Evolutionary conservation across 257 asterid genomes (phyloP).

Genomic region (Hygrophila difformis): DNA sequence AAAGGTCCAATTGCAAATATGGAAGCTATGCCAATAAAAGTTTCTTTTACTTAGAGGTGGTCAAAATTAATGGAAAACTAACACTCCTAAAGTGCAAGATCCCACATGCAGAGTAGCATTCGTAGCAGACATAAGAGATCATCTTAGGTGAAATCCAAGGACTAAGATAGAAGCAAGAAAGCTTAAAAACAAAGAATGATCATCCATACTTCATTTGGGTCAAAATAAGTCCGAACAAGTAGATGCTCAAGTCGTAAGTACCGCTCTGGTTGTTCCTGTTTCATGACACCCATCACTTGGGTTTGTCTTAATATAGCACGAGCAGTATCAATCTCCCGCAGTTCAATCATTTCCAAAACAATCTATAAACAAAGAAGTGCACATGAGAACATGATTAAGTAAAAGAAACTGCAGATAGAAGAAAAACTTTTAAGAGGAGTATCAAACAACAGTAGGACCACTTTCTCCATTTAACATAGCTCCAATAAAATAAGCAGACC

Average conservation of each 20-base stretch:
- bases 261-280: constrained; percentile 94
- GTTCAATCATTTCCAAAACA: constrained; percentile 97
- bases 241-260: constrained; percentile 91
- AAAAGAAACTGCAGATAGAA: too few relatives aligned
- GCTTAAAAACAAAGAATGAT: neutral
- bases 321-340: constrained; percentile 94
- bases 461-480: neutral
- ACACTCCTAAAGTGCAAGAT: too few relatives aligned
- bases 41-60: too few relatives aligned
- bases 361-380: constrained; percentile 32
- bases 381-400: constrained; percentile 3
- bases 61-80: too few relatives aligned
- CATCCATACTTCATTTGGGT: constrained; percentile 68
- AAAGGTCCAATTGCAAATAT: neutral
- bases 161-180: too few relatives aligned
- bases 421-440: too few relatives aligned
- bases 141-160: too few relatives aligned
- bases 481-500: neutral
- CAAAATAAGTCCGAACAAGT: constrained; percentile 89
- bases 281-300: constrained; percentile 97
- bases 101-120: too few relatives aligned
- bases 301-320: constrained; percentile 94
- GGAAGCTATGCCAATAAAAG: neutral
- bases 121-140: too few relatives aligned
- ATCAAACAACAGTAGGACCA: too few relatives aligned